Evolutionary conservation across 2,329 filamentous ascomycete genomes (phyloP).

Genomic region (Didymella keratinophila): DNA sequence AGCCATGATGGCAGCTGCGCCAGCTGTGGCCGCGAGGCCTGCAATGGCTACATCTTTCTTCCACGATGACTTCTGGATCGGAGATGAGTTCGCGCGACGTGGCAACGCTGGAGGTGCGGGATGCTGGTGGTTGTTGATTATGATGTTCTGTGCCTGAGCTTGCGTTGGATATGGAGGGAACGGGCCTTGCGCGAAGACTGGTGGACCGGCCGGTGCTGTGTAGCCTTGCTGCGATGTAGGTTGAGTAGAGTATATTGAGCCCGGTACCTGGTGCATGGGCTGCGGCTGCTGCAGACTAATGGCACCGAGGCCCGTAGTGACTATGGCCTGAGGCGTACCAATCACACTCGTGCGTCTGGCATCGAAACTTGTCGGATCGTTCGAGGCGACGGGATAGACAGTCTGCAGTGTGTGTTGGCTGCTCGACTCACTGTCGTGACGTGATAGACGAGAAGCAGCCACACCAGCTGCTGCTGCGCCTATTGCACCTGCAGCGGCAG

Average conservation of each 20-base stretch:
- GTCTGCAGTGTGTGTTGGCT: slow-evolving; percentile 64
- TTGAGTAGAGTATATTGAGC: slow-evolving; percentile 67
- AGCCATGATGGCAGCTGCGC: slow-evolving; percentile 51
- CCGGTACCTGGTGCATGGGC: slow-evolving; percentile 76
- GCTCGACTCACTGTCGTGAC: slow-evolving; percentile 59
- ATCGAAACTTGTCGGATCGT: slow-evolving; percentile 70
- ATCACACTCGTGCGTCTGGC: slow-evolving; percentile 60
- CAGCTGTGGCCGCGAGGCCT: slow-evolving; percentile 54
- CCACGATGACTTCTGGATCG: slow-evolving; percentile 51
- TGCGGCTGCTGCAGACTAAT: slow-evolving; percentile 86
- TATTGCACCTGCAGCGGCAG: slow-evolving; percentile 51
- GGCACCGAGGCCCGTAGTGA: slow-evolving; percentile 52
- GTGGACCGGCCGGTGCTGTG: slow-evolving; percentile 51
- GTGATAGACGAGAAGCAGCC: slow-evolving; percentile 56
- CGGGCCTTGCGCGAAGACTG: slow-evolving; percentile 48
- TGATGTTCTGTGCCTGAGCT: slow-evolving; percentile 32
- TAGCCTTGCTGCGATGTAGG: slow-evolving; percentile 51
- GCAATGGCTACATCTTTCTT: slow-evolving; percentile 55
- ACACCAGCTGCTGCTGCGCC: slow-evolving; percentile 50
- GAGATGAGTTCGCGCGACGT: slow-evolving; percentile 58
- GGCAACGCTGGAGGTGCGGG: slow-evolving; percentile 32
- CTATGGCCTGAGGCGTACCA: slow-evolving; percentile 49
- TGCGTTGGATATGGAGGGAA: slow-evolving; percentile 33
- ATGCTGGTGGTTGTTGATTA: slow-evolving; percentile 29
- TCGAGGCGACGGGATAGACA: slow-evolving; percentile 71